Evolutionary conservation across 495 filamentous ascomycete species (phyloP), one percentile per base, ranked within the genome.

Genomic region (Darksidea phi): DNA sequence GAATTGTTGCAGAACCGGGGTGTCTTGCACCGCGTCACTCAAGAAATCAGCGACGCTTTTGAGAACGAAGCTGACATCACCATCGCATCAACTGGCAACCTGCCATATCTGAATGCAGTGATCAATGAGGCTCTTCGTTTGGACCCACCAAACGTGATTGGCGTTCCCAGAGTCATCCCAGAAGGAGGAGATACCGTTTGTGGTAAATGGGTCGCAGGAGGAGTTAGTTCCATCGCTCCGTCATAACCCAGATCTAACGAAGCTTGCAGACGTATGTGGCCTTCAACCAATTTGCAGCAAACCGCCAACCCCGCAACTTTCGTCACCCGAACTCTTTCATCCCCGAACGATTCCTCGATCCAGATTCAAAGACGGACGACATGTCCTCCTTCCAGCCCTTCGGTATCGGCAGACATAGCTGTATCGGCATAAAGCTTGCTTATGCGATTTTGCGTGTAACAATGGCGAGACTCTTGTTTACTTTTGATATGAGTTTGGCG

Each of bases 61-160:
- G 34, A 52, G 4, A 34, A 42, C 2, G 59, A 62, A 25, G 21
- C 45, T 6, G 52, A 63, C 0, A 67, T 67, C 32, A 63, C 47
- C 11, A 43, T 58, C 18, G 54, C 64, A 1, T 37, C 53, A 5
- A 47, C 54, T 0, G 52, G 48, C 4, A 41, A 52, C 13, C 43
- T 63, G 47, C 15, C 59, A 43, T 67, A 67, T 50, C 37, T 67
- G 23, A 63, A 67, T 37, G 64, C 64, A 18, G 64, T 67, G 24
- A 58, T 67, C 23, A 53, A 59, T 24, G 64, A 67, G 46, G 58
- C 51, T 3, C 48, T 63, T 6, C 53, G 64, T 38, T 23, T 67
- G 10, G 46, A 24, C 38, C 53, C 64, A 8, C 53, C 64, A 2
- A 51, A 50, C 13, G 59, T 56, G 6, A 48, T 56, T 34, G 59